Conservation (phyloP, 2,329 filamentous ascomycete genomes). For the Cercospora canescens region DNA sequence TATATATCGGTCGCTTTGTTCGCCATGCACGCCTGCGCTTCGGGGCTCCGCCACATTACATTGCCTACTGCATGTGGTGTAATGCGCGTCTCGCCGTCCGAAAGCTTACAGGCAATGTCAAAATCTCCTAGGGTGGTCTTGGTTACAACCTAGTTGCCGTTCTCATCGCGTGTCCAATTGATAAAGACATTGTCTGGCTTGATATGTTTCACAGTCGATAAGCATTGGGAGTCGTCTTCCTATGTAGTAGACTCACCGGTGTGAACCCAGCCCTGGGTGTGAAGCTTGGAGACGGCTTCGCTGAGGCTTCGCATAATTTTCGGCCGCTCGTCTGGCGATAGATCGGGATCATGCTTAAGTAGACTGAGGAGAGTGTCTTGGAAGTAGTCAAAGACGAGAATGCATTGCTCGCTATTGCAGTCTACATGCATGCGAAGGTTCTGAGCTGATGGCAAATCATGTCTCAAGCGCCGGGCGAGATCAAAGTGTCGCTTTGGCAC, state of each 20-base stretch:
- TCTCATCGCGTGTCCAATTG: conserved; percentile 37
- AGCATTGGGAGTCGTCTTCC: too few species aligned
- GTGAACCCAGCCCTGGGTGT: conserved; percentile 40
- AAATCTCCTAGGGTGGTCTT: conserved; percentile 40
- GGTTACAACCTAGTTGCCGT: conserved; percentile 35
- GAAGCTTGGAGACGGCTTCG: conserved; percentile 40
- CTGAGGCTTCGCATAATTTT: conserved; percentile 37
- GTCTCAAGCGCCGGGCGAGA: conserved; percentile 35
- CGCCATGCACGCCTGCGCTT: conserved; percentile 39
- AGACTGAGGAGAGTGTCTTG: conserved; percentile 37
- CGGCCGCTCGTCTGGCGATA: conserved; percentile 33
- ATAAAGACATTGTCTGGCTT: conserved; percentile 43
- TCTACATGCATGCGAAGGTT: conserved; percentile 41
- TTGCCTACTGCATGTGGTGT: conserved; percentile 39
- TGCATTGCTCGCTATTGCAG: conserved; percentile 35
- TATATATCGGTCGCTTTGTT: conserved; percentile 41
- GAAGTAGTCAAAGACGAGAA: conserved; percentile 41
- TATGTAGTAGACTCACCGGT: conserved; percentile 37
- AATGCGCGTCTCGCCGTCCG: conserved; percentile 29
- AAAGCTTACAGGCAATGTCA: conserved; percentile 38
- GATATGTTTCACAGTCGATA: conserved; percentile 34
- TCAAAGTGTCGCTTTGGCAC: conserved; percentile 36
- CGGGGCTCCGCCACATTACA: conserved; percentile 44
- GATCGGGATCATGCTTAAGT: conserved; percentile 35
- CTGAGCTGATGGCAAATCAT: conserved; percentile 35